phyloP scores from a whole-genome alignment of 768 basidiomycete species.

The Tephrocybe sp. region DNA sequence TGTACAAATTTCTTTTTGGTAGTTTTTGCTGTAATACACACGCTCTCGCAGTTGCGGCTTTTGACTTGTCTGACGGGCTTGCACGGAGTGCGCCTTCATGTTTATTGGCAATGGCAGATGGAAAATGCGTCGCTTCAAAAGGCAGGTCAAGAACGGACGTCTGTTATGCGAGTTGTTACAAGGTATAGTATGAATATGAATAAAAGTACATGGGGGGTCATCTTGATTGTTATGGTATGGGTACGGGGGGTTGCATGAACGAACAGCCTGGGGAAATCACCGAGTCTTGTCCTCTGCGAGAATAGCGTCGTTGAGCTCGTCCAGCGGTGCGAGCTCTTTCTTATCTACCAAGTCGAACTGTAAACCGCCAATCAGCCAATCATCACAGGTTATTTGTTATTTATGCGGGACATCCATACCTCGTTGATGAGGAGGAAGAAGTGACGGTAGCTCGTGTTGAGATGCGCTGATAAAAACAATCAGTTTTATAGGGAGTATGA shows the following conservation, averaged over 20 bases:
- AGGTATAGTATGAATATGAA: constrained; percentile 9
- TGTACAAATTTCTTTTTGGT: too few relatives aligned
- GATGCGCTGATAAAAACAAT: constrained; percentile 65
- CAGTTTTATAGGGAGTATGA: too few relatives aligned
- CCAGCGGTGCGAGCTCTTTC: constrained; percentile 92
- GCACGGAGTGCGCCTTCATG: too few relatives aligned
- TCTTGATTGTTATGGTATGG: neutral
- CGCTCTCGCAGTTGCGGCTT: too few relatives aligned
- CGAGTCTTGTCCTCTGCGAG: constrained; percentile 50
- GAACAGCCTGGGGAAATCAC: too few relatives aligned
- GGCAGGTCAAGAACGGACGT: too few relatives aligned
- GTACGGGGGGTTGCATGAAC: too few relatives aligned
- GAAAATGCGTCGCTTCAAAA: too few relatives aligned
- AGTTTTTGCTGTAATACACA: too few relatives aligned
- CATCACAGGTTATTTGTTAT: neutral
- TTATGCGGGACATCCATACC: constrained; percentile 40
- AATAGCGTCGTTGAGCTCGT: constrained; percentile 94
- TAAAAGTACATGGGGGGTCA: constrained; percentile 10
- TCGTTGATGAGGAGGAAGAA: constrained; percentile 97
- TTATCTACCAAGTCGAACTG: constrained; percentile 94
- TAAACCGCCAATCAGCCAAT: constrained; percentile 1
- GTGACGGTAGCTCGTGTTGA: constrained; percentile 98
- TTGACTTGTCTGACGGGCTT: too few relatives aligned
- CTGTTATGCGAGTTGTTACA: neutral
- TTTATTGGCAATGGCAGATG: too few relatives aligned